Evolutionary conservation across 768 basidiomycete genomes (phyloP), one percentile per base, ranked within the genome.

Genomic region (Tricholoma terreum): DNA sequence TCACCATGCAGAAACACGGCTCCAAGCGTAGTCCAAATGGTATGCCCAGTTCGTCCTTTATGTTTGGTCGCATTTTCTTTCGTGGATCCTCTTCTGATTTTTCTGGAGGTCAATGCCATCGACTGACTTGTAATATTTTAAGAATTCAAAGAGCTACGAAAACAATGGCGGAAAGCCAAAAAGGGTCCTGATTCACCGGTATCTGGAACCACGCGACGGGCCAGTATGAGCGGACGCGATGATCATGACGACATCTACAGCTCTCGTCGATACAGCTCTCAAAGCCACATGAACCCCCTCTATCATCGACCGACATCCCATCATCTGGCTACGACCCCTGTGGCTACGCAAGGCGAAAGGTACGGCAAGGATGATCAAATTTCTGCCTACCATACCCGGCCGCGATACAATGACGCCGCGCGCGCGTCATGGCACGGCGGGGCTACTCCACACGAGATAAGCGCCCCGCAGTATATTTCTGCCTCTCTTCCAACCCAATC

Each of bases 131-230:
- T 50, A 38, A 35, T 49, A 34, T 40, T 36, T 56, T 60, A 57
- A 98, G 96, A 98, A 78, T 99, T 98, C 81, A 98, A 96, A 68
- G 96, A 98, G 68, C 84, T 98, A 65, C 87, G 96, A 56, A 98
- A 95, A 72, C 89, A 90, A 64, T 97, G 96, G 94, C 86, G 94
- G 40, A 92, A 92, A 76, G 83, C 86, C 63, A 97, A 95, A 78
- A 94, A 95, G 72, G 92, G 93, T 66, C 68, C 75, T 15, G 77
- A 73, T 58, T 64, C 64, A 11, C 64, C 67, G 30, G 64, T 65
- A 21, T 58, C 65, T 57, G 66, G 57, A 8, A 52, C 69, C 14
- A 59, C 73, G 57, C 76, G 75, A 60, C 67, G 73, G 52, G 62
- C 65, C 30, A 72, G 64, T 57, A 63, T 73, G 59, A 69, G 63